These are phyloP conservation scores for Xylogone sp. DNA, from an alignment of 2,329 filamentous ascomycete genomes.

Conservation along the genomic window DNA sequence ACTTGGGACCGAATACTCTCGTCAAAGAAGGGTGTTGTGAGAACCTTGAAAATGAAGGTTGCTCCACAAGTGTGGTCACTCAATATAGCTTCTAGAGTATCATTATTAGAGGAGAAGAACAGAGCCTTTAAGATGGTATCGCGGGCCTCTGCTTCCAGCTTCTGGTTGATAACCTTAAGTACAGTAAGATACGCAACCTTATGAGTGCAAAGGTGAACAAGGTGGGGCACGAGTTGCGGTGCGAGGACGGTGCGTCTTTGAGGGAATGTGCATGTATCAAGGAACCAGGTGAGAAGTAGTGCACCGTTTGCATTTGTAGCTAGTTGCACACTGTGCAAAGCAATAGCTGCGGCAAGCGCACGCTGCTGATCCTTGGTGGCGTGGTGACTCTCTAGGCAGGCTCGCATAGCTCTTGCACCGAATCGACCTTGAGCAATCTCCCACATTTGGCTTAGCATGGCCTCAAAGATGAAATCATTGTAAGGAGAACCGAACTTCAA, in stretches of 20 bases:
- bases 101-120: constrained; percentile 87
- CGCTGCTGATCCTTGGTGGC: constrained; percentile 93
- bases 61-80: constrained; percentile 89
- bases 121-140: constrained; percentile 86
- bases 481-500: constrained; percentile 84
- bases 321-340: constrained; percentile 93
- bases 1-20: constrained; percentile 85
- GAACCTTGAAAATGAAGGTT: constrained; percentile 96
- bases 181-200: constrained; percentile 98
- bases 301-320: constrained; percentile 96
- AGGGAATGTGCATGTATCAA: constrained; percentile 96
- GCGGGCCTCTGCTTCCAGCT: constrained; percentile 86
- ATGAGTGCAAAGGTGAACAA: constrained; percentile 95
- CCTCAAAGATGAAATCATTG: constrained; percentile 97
- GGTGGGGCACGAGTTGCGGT: constrained; percentile 84
- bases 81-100: constrained; percentile 84
- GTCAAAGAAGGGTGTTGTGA: constrained; percentile 96
- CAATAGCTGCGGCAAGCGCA: constrained; percentile 89
- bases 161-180: constrained; percentile 97
- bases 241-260: constrained; percentile 86
- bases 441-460: constrained; percentile 93
- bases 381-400: constrained; percentile 94
- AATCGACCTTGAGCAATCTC: constrained; percentile 90
- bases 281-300: constrained; percentile 91
- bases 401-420: constrained; percentile 92